These are phyloP conservation scores for Canna indica DNA, from an alignment of 176 grass and related monocot species.

Conservation along the genomic window DNA sequence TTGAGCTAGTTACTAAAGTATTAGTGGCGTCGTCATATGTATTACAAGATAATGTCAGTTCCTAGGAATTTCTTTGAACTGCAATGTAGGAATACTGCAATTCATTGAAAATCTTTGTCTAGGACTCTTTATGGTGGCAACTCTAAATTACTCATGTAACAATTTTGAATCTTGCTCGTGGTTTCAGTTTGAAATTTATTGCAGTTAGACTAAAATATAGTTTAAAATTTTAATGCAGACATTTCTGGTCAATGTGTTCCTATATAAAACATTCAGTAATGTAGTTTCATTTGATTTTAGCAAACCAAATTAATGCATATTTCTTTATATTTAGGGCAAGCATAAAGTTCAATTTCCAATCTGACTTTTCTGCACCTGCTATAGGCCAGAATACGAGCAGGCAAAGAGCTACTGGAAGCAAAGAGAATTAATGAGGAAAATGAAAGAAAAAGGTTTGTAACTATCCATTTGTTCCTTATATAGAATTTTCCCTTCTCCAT, in stretches of 20 bases:
- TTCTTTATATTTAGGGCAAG: background rate
- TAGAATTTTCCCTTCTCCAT: background rate
- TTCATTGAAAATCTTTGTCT: too few species aligned
- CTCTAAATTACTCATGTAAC: too few species aligned
- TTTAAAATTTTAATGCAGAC: too few species aligned
- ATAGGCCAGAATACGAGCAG: constrained; percentile 54
- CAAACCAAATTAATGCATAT: background rate
- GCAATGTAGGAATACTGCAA: too few species aligned
- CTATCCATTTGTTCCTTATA: constrained; percentile 1
- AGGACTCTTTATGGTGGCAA: too few species aligned
- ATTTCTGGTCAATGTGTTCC: background rate
- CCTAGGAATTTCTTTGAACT: too few species aligned
- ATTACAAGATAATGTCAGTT: too few species aligned
- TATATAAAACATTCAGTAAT: background rate
- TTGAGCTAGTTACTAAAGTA: too few species aligned
- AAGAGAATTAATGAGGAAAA: constrained; percentile 58
- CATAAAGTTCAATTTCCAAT: background rate
- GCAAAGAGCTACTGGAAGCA: constrained; percentile 61
- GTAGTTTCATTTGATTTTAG: background rate
- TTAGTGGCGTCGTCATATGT: too few species aligned
- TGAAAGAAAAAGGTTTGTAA: constrained; percentile 66
- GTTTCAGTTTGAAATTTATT: too few species aligned
- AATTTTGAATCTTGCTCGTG: too few species aligned
- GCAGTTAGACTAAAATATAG: too few species aligned
- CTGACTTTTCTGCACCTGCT: constrained; percentile 8